Percentiles rank a stretch among this genome's conserved stretches.
Evolutionary conservation across 768 basidiomycete species (phyloP).

Genomic region (Cystobasidium ongulense): DNA sequence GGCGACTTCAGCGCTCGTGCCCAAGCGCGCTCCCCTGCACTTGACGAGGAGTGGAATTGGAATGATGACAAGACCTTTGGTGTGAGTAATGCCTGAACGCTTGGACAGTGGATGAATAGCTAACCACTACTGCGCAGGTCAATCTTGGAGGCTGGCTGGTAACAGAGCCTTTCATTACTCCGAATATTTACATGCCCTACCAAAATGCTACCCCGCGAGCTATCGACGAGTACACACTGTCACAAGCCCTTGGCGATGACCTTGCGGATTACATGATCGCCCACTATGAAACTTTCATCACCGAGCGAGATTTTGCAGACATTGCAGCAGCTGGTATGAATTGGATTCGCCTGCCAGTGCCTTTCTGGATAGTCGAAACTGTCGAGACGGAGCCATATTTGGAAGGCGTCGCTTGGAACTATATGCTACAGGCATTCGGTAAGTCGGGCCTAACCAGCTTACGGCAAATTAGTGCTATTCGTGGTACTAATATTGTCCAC

Average conservation of each 20-base stretch:
- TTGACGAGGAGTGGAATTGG: constrained; percentile 41
- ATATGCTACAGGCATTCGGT: constrained; percentile 30
- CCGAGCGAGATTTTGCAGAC: constrained; percentile 84
- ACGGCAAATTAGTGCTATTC: neutral
- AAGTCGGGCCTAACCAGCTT: neutral
- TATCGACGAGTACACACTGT: constrained; percentile 78
- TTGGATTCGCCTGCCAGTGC: constrained; percentile 78
- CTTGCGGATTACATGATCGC: constrained; percentile 62
- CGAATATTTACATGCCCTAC: constrained; percentile 48
- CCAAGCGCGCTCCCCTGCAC: constrained; percentile 43
- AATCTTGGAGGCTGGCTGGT: constrained; percentile 38
- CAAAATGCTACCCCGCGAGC: constrained; percentile 50
- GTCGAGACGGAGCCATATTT: constrained; percentile 72
- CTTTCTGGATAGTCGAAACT: constrained; percentile 85
- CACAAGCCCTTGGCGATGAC: constrained; percentile 60
- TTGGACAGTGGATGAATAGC: neutral
- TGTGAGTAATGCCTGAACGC: constrained; percentile 48
- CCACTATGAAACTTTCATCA: constrained; percentile 93
- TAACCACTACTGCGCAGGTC: constrained; percentile 18
- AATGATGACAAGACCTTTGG: constrained; percentile 23
- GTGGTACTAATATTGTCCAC: neutral
- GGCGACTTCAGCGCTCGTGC: constrained; percentile 42
- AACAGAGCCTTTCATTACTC: constrained; percentile 63
- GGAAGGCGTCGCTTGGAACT: constrained; percentile 67
- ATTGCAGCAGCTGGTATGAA: constrained; percentile 91